Evolutionary conservation across 192 early-diverging fungal species (phyloP).

Genomic region (Entrophospora sp.): DNA sequence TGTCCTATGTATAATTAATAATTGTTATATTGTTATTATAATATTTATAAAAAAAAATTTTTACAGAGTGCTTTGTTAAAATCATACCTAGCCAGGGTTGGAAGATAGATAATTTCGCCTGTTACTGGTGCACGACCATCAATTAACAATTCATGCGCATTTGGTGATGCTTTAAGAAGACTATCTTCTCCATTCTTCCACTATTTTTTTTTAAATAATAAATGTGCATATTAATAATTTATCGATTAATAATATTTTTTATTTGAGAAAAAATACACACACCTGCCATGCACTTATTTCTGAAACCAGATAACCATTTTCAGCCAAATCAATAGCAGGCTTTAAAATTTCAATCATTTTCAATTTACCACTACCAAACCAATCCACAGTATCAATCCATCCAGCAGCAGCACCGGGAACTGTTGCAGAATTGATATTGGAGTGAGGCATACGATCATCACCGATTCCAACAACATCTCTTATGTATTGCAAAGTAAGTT

Average conservation of each 20-base stretch:
- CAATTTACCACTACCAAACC: conserved; percentile 56
- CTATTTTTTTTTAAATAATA: conserved; percentile 20
- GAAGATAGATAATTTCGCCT: conserved; percentile 57
- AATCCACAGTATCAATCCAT: conserved; percentile 57
- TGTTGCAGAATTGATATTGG: conserved; percentile 44
- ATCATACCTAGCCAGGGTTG: conserved; percentile 43
- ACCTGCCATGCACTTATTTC: conserved; percentile 37
- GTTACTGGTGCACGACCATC: conserved; percentile 44
- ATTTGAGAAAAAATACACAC: too few relatives aligned
- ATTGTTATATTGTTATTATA: too few relatives aligned
- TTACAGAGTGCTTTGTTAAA: too few relatives aligned
- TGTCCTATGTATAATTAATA: conserved; percentile 26
- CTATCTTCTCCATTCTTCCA: conserved; percentile 29
- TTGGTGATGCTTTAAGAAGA: conserved; percentile 26
- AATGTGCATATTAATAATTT: too few relatives aligned
- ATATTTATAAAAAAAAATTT: too few relatives aligned
- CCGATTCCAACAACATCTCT: conserved; percentile 22
- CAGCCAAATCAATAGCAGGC: conserved; percentile 63
- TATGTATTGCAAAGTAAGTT: conserved; percentile 43
- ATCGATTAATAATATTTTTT: too few relatives aligned
- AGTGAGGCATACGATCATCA: conserved; percentile 26
- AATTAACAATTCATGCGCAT: conserved; percentile 41
- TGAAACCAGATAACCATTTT: conserved; percentile 54
- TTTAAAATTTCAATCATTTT: conserved; percentile 44
- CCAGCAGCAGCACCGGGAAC: conserved; percentile 70